Percentiles rank a stretch among this genome's conserved stretches.
Evolutionary conservation across 768 basidiomycete species (phyloP).

Genomic region (Baorangia bicolor): DNA sequence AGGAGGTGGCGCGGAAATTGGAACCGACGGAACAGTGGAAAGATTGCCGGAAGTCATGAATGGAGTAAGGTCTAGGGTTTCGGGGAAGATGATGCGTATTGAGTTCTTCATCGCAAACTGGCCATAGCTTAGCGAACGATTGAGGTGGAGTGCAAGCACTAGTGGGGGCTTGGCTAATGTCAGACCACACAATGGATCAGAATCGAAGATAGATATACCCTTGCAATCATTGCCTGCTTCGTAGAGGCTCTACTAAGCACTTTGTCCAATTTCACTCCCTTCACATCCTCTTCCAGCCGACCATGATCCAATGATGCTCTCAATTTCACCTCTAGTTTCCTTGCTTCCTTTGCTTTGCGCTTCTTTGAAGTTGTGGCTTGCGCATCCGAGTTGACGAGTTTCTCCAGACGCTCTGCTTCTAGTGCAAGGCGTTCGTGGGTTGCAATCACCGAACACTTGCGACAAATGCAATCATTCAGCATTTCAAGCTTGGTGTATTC

Average conservation of each 20-base stretch:
- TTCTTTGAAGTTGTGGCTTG: constrained; percentile 69
- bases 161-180: constrained; percentile 65
- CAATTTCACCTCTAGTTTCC: constrained; percentile 61
- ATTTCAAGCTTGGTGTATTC: constrained; percentile 90
- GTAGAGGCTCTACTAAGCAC: constrained; percentile 73
- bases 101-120: constrained; percentile 79
- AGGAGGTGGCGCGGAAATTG: constrained; percentile 67
- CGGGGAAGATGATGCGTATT: constrained; percentile 77
- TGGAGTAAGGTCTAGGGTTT: constrained; percentile 85
- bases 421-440: constrained; percentile 64
- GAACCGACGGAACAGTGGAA: constrained; percentile 62
- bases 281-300: constrained; percentile 80
- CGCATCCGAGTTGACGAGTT: constrained; percentile 28
- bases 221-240: constrained; percentile 89
- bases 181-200: constrained; percentile 10
- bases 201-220: constrained; percentile 44
- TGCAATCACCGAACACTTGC: constrained; percentile 82
- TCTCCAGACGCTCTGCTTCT: constrained; percentile 60
- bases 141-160: constrained; percentile 85
- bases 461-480: constrained; percentile 89
- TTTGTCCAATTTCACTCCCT: constrained; percentile 77
- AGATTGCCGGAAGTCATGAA: constrained; percentile 83
- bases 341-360: constrained; percentile 70
- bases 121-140: constrained; percentile 85
- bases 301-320: constrained; percentile 66